Evolutionary conservation across 768 basidiomycete species (phyloP), one percentile per base, ranked within the genome.

Genomic region (Kwoniella bestiolae): DNA sequence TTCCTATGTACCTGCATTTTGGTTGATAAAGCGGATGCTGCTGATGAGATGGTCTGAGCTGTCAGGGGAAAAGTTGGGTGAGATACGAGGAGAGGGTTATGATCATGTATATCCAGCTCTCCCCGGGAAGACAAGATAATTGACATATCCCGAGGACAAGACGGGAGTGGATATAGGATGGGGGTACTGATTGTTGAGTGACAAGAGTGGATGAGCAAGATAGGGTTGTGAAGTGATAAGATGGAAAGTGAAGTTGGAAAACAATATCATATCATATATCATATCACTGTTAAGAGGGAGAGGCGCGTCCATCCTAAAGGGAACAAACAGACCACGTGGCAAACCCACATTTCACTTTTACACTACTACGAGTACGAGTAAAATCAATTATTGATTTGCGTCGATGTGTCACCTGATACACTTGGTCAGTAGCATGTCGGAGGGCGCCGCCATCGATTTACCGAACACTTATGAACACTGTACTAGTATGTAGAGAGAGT

Each of bases 121-220:
- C 52, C 52, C n/a, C 52, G 52, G 52, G 52, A 55, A 55, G 52
- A 9, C 31, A 55, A 23, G 18, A 55, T 29, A n/a, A 26, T 34
- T 55, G 52, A 55, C 52, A 55, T 55, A 8, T 55, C 52, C 52
- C 52, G 52, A 55, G 52, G 52, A 34, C 14, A 18, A 55, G 28
- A 18, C n/a, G 34, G 9, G 46, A n/a, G n/a, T 9, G n/a, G 25
- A 0, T 47, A 9, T 32, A 7, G 32, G 34, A 7, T 55, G 52
- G 23, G 32, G 34, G 23, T 23, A 31, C n/a, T n/a, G n/a, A n/a
- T n/a, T n/a, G n/a, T n/a, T n/a, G n/a, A n/a, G n/a, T n/a, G n/a
- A n/a, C n/a, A n/a, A n/a, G n/a, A n/a, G n/a, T n/a, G n/a, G n/a
- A n/a, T n/a, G n/a, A n/a, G n/a, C n/a, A n/a, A n/a, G n/a, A n/a